Percentiles rank a stretch among this genome's conserved stretches.
Evolutionary conservation across 768 basidiomycete species (phyloP).

Genomic region (Pulveroboletus sp.): DNA sequence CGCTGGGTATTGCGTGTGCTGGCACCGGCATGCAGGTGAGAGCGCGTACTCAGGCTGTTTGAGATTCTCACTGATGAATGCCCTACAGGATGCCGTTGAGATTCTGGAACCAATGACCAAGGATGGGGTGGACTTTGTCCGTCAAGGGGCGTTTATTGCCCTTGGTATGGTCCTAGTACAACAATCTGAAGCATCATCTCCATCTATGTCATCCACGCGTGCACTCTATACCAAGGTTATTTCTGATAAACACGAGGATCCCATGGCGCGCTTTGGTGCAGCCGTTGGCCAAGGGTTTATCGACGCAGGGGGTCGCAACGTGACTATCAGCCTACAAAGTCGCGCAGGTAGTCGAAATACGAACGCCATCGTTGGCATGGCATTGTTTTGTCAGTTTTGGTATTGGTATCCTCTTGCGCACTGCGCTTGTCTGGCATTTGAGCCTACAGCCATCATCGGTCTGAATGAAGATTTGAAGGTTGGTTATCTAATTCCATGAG

Average conservation of each 20-base stretch:
- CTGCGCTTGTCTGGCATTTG: slow-evolving; percentile 87
- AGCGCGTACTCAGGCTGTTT: neutral
- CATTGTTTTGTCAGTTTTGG: slow-evolving; percentile 98
- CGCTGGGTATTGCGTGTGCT: slow-evolving; percentile 94
- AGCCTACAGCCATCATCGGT: slow-evolving; percentile 93
- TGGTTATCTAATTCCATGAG: slow-evolving; percentile 11
- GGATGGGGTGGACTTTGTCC: slow-evolving; percentile 96
- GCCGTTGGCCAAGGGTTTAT: slow-evolving; percentile 94
- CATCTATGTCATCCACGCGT: slow-evolving; percentile 75
- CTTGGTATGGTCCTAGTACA: slow-evolving; percentile 96
- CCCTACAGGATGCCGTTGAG: slow-evolving; percentile 81
- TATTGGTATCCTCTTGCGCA: slow-evolving; percentile 99
- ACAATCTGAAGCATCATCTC: slow-evolving; percentile 86
- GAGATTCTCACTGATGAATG: neutral
- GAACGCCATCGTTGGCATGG: slow-evolving; percentile 95
- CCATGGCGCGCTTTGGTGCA: slow-evolving; percentile 97
- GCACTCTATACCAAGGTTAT: slow-evolving; percentile 87
- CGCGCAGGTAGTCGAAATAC: slow-evolving; percentile 91
- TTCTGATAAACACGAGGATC: slow-evolving; percentile 96
- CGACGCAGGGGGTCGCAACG: slow-evolving; percentile 95
- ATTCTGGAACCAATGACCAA: slow-evolving; percentile 98
- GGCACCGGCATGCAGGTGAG: slow-evolving; percentile 90
- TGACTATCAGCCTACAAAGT: slow-evolving; percentile 90
- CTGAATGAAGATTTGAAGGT: slow-evolving; percentile 84
- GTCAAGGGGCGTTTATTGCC: slow-evolving; percentile 94